Evolutionary conservation across 2,329 filamentous ascomycete species (phyloP).

Genomic region (Exophiala lecanii-corni): DNA sequence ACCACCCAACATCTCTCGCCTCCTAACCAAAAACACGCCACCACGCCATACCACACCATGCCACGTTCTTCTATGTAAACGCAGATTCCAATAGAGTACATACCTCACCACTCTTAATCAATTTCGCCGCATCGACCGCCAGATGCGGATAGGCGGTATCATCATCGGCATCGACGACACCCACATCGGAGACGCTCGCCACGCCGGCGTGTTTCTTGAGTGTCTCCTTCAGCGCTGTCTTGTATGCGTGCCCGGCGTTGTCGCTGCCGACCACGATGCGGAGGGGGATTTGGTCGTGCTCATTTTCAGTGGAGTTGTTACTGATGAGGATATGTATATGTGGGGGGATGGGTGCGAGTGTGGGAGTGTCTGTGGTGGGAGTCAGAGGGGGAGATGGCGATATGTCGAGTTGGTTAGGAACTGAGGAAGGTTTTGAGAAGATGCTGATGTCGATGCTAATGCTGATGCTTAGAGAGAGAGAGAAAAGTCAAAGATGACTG

Average conservation of each 20-base stretch:
- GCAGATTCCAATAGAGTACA: too few species aligned
- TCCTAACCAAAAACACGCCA: too few species aligned
- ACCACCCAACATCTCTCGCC: too few species aligned
- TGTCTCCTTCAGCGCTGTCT: constrained; percentile 69
- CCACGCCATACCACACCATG: too few species aligned
- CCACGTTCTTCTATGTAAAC: too few species aligned
- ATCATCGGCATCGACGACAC: constrained; percentile 61
- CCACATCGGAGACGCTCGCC: constrained; percentile 66
- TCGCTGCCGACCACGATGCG: constrained; percentile 62
- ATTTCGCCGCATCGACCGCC: constrained; percentile 65
- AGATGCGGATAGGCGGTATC: constrained; percentile 79
- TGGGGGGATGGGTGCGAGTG: background rate
- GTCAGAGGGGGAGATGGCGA: too few species aligned
- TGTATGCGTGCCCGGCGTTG: constrained; percentile 74
- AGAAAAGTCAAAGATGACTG: too few species aligned
- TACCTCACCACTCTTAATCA: constrained; percentile 41
- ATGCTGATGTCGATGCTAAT: too few species aligned
- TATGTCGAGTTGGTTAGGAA: too few species aligned
- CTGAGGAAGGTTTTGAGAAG: too few species aligned
- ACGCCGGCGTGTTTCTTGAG: constrained; percentile 66
- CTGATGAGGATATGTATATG: constrained; percentile 2
- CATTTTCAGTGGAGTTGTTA: constrained; percentile 8
- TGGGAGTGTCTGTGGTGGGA: background rate
- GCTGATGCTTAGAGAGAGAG: too few species aligned
- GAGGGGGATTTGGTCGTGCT: constrained; percentile 32